Evolutionary conservation across 1,284 basidiomycete species (phyloP), one percentile per base, ranked within the genome.

Genomic region (Cryptococcus neoformans): DNA sequence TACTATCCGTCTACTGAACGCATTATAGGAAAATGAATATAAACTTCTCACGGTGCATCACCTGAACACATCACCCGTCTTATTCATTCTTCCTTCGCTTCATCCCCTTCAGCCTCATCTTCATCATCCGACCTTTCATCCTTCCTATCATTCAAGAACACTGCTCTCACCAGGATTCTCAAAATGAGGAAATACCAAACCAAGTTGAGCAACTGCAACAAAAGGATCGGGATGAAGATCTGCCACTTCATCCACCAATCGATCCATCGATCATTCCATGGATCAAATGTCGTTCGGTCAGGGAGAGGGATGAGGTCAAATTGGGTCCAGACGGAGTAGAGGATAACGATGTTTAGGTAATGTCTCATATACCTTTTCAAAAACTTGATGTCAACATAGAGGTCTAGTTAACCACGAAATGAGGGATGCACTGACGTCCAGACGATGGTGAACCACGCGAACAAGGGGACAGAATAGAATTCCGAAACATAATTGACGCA

Each of bases 111-210:
- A 7, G 59, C 64, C 48, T 78, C 78, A 45, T 76, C 78, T 62
- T 80, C 80, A 56, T 81, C 79, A 52, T 81, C 80, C 0, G 79
- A 80, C 36, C 80, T 67, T 49, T 80, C 80, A 60, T 81, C 80
- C 52, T 72, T 74, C 37, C 75, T 56, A 9, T 64, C 57, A 16
- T 67, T 62, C 21, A 51, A 55, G 55, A 77, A 69, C 34, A 78
- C 53, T 73, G 75, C 85, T 83, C 83, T 79, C 52, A 75, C 70
- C 14, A 82, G 70, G 57, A 95, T 87, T 53, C 89, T 84, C 74
- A 84, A 77, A 69, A 94, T 91, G 46, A 91, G 80, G 74, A 82
- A 85, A 72, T 90, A 93, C 92, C 92, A 95, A 80, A 95, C 95
- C 21, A 94, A 63, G 72, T 96, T 95, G 67, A 97, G 82, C 58